phyloP scores from a whole-genome alignment of 2,329 filamentous ascomycete genomes.

The Cytospora mali region DNA sequence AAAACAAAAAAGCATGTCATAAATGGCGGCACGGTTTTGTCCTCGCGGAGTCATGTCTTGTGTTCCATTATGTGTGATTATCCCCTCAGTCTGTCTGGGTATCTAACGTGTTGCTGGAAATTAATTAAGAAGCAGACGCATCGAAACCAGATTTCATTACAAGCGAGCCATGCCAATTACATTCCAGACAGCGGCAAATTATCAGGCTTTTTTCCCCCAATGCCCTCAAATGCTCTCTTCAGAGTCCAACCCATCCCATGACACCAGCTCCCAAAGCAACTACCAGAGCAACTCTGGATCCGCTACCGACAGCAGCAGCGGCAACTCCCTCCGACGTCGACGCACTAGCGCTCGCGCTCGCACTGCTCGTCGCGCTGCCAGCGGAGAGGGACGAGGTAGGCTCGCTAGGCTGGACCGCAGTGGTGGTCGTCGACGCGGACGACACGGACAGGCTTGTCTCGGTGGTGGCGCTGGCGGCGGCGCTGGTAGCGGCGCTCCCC shows the following conservation, averaged over 20 bases:
- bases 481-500: background rate
- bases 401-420: constrained; percentile 22
- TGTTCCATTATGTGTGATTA: background rate
- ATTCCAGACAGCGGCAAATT: too few relatives aligned
- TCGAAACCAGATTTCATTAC: too few relatives aligned
- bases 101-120: background rate
- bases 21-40: too few relatives aligned
- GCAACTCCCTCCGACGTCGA: constrained; percentile 4
- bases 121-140: too few relatives aligned
- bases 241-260: constrained; percentile 20
- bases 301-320: background rate
- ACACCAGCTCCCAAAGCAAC: constrained; percentile 23
- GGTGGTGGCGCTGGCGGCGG: background rate
- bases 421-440: constrained; percentile 13
- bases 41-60: too few relatives aligned
- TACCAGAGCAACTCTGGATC: constrained; percentile 23
- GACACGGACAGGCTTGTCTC: constrained; percentile 4
- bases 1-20: too few relatives aligned
- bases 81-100: background rate
- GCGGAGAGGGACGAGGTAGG: constrained; percentile 3
- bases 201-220: background rate
- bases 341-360: background rate
- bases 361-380: background rate
- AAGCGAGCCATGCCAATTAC: too few relatives aligned
- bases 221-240: background rate